Conservation (phyloP, 257 asterid genomes). For the Jacaranda mimosifolia region DNA sequence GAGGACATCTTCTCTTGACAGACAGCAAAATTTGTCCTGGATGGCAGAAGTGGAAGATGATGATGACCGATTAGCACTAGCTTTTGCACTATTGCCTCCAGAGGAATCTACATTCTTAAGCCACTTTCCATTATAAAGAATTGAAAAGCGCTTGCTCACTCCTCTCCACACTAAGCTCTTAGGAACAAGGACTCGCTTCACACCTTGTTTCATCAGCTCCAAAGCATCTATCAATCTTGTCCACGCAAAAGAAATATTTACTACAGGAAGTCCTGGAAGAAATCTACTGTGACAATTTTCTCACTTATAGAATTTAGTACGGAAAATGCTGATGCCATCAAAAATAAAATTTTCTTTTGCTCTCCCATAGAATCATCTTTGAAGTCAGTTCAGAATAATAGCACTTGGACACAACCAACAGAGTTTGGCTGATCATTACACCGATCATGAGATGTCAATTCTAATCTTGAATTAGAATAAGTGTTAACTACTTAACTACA, state of each 20-base stretch:
- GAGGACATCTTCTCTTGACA: constrained; percentile 90
- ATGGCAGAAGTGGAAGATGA: constrained; percentile 64
- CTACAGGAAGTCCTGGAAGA: not conserved
- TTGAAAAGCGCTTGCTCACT: constrained; percentile 93
- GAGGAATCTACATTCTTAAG: constrained; percentile 67
- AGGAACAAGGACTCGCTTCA: constrained; percentile 92
- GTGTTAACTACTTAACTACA: no score
- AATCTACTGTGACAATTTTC: not conserved
- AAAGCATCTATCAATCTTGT: constrained; percentile 92
- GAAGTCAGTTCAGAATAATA: not conserved
- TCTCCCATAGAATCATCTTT: not conserved
- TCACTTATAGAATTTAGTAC: not conserved
- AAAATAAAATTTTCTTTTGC: not conserved
- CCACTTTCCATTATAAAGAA: constrained; percentile 88
- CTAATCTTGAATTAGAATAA: no score
- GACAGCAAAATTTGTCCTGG: constrained; percentile 81
- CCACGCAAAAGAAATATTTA: constrained; percentile 35
- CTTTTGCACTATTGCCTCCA: constrained; percentile 42
- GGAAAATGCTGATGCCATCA: not conserved
- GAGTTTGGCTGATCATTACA: not conserved
- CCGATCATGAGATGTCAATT: no score
- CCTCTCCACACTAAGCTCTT: constrained; percentile 88
- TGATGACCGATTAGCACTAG: constrained; percentile 49
- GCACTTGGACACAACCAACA: constrained; percentile 1
- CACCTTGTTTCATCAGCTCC: constrained; percentile 99